Base-by-base conservation (phyloP, 306 rosid genomes). In the Citrullus amarus region DNA sequence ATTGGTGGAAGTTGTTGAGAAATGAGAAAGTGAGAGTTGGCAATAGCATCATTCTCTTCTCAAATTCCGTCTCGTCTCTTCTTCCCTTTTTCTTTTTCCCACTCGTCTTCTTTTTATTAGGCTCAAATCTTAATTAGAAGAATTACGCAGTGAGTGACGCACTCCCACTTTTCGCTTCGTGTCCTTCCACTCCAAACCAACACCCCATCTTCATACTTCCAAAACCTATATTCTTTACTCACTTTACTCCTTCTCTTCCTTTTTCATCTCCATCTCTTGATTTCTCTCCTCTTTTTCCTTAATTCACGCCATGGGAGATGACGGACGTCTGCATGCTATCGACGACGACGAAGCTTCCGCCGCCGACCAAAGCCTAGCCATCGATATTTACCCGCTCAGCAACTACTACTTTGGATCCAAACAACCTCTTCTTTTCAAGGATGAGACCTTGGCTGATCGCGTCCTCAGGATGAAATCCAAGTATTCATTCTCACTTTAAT, bases 361-460 rank as follows among this genome's bases (percentile, higher is more conserved):
- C 14, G 72, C 55, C 67, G 79, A 78, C 46, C 82, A 79, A 71
- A 80, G 76, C 43, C 67, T 59, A 22, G 79, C 75, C 58, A 8
- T 91, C 9, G 88, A 91, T 28, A 85, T 95, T 70, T 90, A 89
- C 58, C 93, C 98, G 83, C 81, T 90, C 25, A 87, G 88, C 15
- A 59, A 77, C 85, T 95, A 92, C 88, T 95, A 87, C 79, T 95
- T 95, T 58, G 93, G 90, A 51, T 86, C 95, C 80, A 92, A 88
- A 80, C 81, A 85, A 43, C 70, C 96, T 55, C 30, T 87, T 86
- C 84, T 86, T 20, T 81, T 53, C 46, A 90, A 88, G 86, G 80
- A 89, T 17, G 88, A 85, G 75, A 81, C 90, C 60, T 51, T 82
- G 48, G 79, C 81, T 58, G 85, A 88, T 81, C 92, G 89, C 72